Percentiles rank a stretch among this genome's conserved stretches.
Evolutionary conservation across 2,329 filamentous ascomycete species (phyloP).

Genomic region (Xylariaceae sp.): DNA sequence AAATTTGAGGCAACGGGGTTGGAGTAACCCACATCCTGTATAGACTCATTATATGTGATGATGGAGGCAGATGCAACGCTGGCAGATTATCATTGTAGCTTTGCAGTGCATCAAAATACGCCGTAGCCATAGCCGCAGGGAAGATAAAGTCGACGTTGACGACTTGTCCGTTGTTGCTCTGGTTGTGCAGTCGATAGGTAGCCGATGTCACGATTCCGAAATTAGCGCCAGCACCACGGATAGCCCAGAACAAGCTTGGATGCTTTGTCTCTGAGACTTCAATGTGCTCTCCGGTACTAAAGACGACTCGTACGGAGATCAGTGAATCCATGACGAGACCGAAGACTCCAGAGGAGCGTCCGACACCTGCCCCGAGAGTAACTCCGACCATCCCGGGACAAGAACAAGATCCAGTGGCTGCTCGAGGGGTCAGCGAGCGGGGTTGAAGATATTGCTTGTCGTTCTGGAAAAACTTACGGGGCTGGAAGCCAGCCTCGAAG

Average conservation of each 20-base stretch:
- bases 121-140: constrained; percentile 33
- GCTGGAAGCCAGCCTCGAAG: background rate
- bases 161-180: constrained; percentile 31
- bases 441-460: background rate
- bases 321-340: constrained; percentile 1
- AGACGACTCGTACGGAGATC: background rate
- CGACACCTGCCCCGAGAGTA: constrained; percentile 1
- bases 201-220: constrained; percentile 53
- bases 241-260: constrained; percentile 47
- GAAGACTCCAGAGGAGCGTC: background rate
- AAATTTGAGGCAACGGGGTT: too few relatives aligned
- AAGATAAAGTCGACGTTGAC: constrained; percentile 40
- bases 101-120: too few relatives aligned
- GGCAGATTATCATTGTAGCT: too few relatives aligned
- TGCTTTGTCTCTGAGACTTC: background rate
- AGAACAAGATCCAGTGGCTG: background rate
- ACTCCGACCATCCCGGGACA: background rate
- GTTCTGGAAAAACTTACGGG: background rate
- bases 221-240: constrained; percentile 55
- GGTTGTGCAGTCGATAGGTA: constrained; percentile 43
- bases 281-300: background rate
- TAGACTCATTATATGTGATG: too few relatives aligned
- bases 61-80: too few relatives aligned
- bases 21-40: too few relatives aligned
- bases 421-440: background rate